Percentiles rank a stretch among this genome's conserved stretches.
These are phyloP conservation scores for Termitomyces sp. DNA, from an alignment of 768 basidiomycete species.

Conservation along the genomic window DNA sequence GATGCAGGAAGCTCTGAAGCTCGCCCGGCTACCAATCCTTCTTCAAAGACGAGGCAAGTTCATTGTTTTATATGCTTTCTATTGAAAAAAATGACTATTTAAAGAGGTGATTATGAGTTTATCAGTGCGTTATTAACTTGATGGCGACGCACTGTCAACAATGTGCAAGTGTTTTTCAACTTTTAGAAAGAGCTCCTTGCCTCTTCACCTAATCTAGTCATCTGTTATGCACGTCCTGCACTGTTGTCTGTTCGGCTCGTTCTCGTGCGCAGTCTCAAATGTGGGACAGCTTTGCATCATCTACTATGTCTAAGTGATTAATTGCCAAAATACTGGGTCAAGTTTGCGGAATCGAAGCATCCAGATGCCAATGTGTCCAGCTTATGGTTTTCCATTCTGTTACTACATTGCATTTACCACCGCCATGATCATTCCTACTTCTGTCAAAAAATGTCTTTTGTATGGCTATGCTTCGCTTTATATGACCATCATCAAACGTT, in stretches of 20 bases:
- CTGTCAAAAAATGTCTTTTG: neutral
- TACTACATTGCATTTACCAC: neutral
- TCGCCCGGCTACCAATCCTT: too few relatives aligned
- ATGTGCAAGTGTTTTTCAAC: neutral
- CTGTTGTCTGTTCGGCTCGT: neutral
- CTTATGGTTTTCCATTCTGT: neutral
- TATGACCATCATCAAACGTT: too few relatives aligned
- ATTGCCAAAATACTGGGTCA: neutral
- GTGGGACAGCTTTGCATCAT: neutral
- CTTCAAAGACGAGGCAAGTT: neutral
- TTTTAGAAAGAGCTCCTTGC: neutral
- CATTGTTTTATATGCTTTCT: neutral
- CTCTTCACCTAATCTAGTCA: neutral
- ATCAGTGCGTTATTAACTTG: neutral
- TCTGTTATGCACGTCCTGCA: neutral
- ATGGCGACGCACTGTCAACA: neutral
- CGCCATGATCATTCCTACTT: neutral
- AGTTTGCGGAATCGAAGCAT: neutral
- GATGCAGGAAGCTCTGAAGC: too few relatives aligned
- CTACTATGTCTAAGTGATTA: neutral
- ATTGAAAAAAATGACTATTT: neutral
- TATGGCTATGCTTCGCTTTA: neutral
- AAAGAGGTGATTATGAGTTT: too few relatives aligned
- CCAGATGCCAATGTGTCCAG: neutral
- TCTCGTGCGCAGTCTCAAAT: neutral